Evolutionary conservation across 768 basidiomycete genomes (phyloP), one percentile per base, ranked within the genome.

Genomic region (Pulveroboletus sp.): DNA sequence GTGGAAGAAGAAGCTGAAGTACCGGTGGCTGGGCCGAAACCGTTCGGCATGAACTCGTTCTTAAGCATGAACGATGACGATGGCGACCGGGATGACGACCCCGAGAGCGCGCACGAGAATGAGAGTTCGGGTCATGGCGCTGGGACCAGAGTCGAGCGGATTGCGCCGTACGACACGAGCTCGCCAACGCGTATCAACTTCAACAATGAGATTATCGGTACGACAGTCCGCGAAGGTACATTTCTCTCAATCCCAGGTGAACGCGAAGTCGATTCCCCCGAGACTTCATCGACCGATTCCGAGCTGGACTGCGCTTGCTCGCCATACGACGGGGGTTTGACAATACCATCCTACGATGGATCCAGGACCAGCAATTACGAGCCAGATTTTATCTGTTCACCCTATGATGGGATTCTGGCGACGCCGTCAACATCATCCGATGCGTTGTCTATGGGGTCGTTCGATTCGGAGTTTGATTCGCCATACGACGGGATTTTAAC

Each of bases 1-100:
- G 55, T 62, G 31, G 61, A 62, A 44, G 49, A 55, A 14, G 61
- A 62, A 46, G 45, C 43, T 3, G 45, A 51, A 14, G n/a, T 27
- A 24, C 47, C 58, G 0, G 21, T 6, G n/a, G 31, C 45, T 14
- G 59, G 43, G 0, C 43, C 45, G 17, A 43, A 25, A 6, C 42
- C 35, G 5, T 46, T 41, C 33, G 58, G 55, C 1, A 51, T 40
- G 51, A 49, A 24, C 23, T 57, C 61, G 12, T 58, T 55, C 32
- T 42, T 58, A 37, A 34, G 49, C 21, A 40, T 61, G 43, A 41
- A 52, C 25, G 49, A 41, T 9, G 52, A 46, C 13, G 25, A 42
- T 14, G 33, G 8, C 12, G 16, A 27, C n/a, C 20, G 14, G 19
- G 14, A n/a, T 13, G 20, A 19, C 20, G 2, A 3, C 1, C 11